phyloP scores from a whole-genome alignment of 441 rosid species.

The Kokia cookei region DNA sequence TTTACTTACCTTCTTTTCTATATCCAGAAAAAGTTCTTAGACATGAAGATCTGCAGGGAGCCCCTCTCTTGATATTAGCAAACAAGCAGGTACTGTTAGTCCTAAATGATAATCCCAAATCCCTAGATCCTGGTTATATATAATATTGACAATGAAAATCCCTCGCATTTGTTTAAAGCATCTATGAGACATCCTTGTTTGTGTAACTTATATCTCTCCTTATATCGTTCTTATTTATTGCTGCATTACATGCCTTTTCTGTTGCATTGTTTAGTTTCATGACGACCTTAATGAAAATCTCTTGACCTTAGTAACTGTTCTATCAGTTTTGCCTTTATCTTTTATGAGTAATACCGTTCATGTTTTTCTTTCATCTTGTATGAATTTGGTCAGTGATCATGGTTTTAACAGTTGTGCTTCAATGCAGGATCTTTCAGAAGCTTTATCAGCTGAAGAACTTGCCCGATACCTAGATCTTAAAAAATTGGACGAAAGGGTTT shows the following conservation, averaged over 20 bases:
- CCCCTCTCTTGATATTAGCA: constrained; percentile 85
- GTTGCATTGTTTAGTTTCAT: neutral
- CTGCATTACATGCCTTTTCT: neutral
- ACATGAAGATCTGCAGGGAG: constrained; percentile 94
- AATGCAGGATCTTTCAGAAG: neutral
- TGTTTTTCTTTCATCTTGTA: neutral
- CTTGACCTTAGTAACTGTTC: neutral
- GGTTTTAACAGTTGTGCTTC: neutral
- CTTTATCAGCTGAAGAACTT: neutral
- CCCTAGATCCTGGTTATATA: neutral
- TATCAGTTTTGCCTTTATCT: neutral
- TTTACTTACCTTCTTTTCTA: constrained; percentile 9
- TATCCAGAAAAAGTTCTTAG: constrained; percentile 82
- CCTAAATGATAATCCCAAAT: neutral
- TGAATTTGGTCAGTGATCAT: neutral
- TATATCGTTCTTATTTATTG: neutral
- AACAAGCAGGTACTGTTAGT: constrained; percentile 72
- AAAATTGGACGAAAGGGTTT: neutral
- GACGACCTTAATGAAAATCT: neutral
- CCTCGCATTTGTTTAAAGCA: neutral
- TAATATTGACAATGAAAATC: neutral
- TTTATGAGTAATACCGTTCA: neutral
- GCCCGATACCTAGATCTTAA: neutral
- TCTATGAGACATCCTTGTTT: neutral
- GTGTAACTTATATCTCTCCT: neutral